Percentiles rank a stretch among this genome's conserved stretches.
These are phyloP conservation scores for Acer yangbiense DNA, from an alignment of 345 rosid genomes.

Conservation along the genomic window DNA sequence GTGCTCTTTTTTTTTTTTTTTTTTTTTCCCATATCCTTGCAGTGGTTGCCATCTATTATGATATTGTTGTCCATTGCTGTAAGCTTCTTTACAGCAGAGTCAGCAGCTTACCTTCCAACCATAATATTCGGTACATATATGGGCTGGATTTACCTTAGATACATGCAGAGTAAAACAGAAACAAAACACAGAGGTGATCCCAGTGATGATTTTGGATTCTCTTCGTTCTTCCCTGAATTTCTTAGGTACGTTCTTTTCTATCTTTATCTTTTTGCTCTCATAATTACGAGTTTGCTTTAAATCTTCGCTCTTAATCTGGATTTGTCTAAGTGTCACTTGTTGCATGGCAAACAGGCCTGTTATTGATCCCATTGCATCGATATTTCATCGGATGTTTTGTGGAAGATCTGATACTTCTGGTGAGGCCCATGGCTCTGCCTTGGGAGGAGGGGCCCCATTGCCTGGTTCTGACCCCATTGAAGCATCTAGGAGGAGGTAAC, in stretches of 20 bases:
- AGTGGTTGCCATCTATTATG: constrained; percentile 93
- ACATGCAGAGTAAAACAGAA: constrained; percentile 82
- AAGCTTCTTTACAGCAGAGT: constrained; percentile 77
- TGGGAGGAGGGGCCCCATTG: constrained; percentile 69
- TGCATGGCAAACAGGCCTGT: constrained; percentile 60
- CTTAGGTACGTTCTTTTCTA: constrained; percentile 50
- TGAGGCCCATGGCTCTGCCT: constrained; percentile 51
- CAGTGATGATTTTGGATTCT: constrained; percentile 92
- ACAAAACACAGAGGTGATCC: constrained; percentile 92
- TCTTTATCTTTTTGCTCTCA: neutral
- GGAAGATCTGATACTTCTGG: constrained; percentile 58
- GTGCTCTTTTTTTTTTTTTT: constrained; percentile 18
- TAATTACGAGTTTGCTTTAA: constrained; percentile 9
- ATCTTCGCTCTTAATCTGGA: constrained; percentile 5
- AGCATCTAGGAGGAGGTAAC: constrained; percentile 94
- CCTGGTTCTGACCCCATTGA: constrained; percentile 97
- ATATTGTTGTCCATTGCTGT: constrained; percentile 62
- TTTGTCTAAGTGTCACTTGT: constrained; percentile 3
- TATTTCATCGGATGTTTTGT: constrained; percentile 82
- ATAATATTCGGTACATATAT: constrained; percentile 85
- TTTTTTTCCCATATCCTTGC: constrained; percentile 32
- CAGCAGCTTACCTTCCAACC: constrained; percentile 84
- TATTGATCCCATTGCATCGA: constrained; percentile 76
- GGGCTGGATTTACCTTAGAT: constrained; percentile 96
- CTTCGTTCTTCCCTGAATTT: constrained; percentile 88